phyloP scores from a whole-genome alignment of 352 stramenopile genomes.

The Peronospora tabacina region DNA sequence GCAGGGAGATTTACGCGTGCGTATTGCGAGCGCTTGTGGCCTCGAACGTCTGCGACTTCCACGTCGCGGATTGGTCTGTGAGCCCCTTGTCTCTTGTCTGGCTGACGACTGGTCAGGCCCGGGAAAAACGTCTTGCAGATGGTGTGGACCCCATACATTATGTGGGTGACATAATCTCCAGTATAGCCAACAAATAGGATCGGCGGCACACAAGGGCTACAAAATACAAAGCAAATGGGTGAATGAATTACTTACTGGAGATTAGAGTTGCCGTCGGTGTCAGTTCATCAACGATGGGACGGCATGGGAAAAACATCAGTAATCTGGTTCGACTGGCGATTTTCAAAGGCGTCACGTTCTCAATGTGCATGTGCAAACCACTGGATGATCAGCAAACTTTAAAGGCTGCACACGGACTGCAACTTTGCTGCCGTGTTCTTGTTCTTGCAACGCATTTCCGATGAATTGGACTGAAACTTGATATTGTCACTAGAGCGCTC shows the following conservation, averaged over 20 bases:
- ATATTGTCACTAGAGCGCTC: constrained; percentile 36
- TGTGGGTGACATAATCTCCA: constrained; percentile 18
- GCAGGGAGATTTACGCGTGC: neutral
- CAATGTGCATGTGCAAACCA: constrained; percentile 32
- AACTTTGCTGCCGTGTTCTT: constrained; percentile 56
- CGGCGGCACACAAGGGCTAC: too few relatives aligned
- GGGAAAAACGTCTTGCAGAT: constrained; percentile 4
- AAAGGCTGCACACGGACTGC: constrained; percentile 34
- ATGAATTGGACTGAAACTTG: constrained; percentile 44
- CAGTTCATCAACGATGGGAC: constrained; percentile 39
- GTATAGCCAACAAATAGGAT: constrained; percentile 72
- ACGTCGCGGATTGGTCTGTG: constrained; percentile 12
- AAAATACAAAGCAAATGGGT: too few relatives aligned
- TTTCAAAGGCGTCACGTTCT: constrained; percentile 25
- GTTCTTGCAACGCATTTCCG: constrained; percentile 65
- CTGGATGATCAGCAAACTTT: constrained; percentile 23
- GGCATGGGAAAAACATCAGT: constrained; percentile 19
- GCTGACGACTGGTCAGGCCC: constrained; percentile 15
- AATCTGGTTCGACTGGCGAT: constrained; percentile 7
- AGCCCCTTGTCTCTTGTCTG: constrained; percentile 1
- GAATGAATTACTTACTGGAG: constrained; percentile 53
- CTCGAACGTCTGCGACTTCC: constrained; percentile 4
- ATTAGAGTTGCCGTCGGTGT: constrained; percentile 58
- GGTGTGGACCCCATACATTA: constrained; percentile 8
- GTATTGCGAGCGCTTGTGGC: constrained; percentile 7